A percentile compares a stretch with the other conserved stretches of the same genome.
phyloP scores from a whole-genome alignment of 2,329 filamentous ascomycete species.

The Penicillium sp. region DNA sequence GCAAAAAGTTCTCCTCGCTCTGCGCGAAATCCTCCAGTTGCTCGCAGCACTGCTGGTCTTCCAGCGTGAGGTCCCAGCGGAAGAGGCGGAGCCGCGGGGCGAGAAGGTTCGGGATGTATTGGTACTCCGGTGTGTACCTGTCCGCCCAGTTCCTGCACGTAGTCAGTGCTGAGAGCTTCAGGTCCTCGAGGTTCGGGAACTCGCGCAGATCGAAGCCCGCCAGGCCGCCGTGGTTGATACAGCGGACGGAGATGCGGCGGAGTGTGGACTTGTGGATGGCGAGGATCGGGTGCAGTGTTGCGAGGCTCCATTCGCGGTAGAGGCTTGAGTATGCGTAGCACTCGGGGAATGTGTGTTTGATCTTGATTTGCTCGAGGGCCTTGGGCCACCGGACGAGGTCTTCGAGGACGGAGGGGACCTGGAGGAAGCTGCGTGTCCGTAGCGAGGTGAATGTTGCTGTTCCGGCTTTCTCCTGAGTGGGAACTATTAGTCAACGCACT shows the following conservation, averaged over 20 bases:
- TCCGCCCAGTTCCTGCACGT: background rate
- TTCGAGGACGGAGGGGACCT: background rate
- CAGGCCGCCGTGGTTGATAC: background rate
- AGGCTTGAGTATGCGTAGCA: background rate
- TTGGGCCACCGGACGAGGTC: background rate
- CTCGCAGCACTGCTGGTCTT: background rate
- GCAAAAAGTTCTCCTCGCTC: slow-evolving; percentile 1
- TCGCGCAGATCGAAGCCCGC: slow-evolving; percentile 4
- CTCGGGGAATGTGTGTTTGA: background rate
- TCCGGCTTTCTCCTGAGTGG: background rate
- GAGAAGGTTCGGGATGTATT: background rate
- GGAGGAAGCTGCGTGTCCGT: background rate
- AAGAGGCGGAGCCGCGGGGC: background rate
- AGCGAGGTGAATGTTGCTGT: background rate
- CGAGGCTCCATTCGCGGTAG: slow-evolving; percentile 5
- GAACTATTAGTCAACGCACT: background rate
- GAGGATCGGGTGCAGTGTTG: background rate
- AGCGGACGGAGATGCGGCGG: background rate
- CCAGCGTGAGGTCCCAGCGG: background rate
- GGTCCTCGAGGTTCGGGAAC: background rate
- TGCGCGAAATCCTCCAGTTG: background rate
- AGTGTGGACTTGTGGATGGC: background rate
- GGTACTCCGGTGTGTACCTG: background rate
- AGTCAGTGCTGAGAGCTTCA: background rate
- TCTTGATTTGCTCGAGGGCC: background rate